Evolutionary conservation across 2,329 filamentous ascomycete species (phyloP).

Genomic region (Leptoxyphium fumago): DNA sequence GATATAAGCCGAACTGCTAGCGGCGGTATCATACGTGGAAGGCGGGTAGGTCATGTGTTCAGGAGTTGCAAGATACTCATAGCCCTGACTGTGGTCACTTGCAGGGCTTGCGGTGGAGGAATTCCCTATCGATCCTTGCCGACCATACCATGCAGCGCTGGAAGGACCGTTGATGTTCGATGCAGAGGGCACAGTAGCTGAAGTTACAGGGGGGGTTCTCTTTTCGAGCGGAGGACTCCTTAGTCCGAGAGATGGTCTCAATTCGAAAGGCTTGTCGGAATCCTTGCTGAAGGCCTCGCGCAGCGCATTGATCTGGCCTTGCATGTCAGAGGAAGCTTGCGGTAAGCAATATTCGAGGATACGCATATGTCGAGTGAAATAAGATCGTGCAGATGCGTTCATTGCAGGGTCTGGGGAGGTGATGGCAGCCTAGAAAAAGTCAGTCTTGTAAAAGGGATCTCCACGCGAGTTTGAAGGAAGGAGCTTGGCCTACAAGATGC

Average conservation of each 20-base stretch:
- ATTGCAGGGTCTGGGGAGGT: conserved; percentile 85
- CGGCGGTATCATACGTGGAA: background rate
- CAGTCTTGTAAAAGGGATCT: conserved; percentile 9
- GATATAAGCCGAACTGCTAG: conserved; percentile 8
- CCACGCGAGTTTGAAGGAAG: conserved; percentile 4
- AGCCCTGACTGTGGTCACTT: conserved; percentile 10
- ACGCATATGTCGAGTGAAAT: conserved; percentile 86
- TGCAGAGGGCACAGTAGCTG: background rate
- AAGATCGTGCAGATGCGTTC: conserved; percentile 70
- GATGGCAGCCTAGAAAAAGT: conserved; percentile 56
- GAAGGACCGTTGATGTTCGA: conserved; percentile 4
- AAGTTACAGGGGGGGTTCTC: conserved; percentile 5
- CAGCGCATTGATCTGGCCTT: conserved; percentile 77
- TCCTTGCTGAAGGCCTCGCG: conserved; percentile 86
- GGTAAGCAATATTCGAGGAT: conserved; percentile 74
- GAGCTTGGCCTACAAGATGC: conserved; percentile 65
- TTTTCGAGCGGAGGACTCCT: conserved; percentile 51
- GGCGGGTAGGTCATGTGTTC: conserved; percentile 6
- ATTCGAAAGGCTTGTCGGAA: conserved; percentile 66
- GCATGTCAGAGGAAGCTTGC: conserved; percentile 73
- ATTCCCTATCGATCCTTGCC: conserved; percentile 6
- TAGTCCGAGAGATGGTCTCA: conserved; percentile 60
- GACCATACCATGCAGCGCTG: conserved; percentile 7
- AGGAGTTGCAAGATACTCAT: conserved; percentile 11
- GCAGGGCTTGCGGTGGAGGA: conserved; percentile 9